A percentile compares a stretch with the other conserved stretches of the same genome.
Evolutionary conservation across 345 rosid species (phyloP).

Genomic region (Citrus glauca): DNA sequence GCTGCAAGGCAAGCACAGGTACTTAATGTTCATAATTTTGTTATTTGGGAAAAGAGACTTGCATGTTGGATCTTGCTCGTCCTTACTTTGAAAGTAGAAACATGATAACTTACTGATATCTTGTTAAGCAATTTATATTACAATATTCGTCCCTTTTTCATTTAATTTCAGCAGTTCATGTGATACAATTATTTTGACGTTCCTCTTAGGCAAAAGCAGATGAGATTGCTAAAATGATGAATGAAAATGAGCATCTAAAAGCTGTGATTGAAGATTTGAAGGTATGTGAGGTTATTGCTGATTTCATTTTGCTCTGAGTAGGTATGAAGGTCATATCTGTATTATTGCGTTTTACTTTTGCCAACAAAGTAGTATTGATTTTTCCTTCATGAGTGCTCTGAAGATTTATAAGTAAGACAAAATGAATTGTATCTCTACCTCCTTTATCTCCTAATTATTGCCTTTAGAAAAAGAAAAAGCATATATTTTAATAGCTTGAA

Average conservation of each 20-base stretch:
- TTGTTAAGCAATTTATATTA: neutral
- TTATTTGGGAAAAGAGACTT: neutral
- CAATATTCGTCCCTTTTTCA: neutral
- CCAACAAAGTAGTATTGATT: neutral
- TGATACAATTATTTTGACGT: conserved; percentile 3
- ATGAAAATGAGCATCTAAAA: conserved; percentile 94
- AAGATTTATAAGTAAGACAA: neutral
- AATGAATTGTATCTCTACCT: neutral
- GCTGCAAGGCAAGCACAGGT: conserved; percentile 99
- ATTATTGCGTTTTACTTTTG: neutral
- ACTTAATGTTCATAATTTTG: conserved; percentile 16
- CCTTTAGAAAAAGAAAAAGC: neutral
- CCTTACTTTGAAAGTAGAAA: neutral
- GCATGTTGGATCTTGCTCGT: neutral
- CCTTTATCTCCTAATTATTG: neutral
- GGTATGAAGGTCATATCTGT: neutral
- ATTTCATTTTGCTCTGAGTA: neutral
- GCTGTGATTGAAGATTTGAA: conserved; percentile 73
- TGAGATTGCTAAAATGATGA: conserved; percentile 92
- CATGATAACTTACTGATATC: neutral
- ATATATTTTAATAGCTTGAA: conserved; percentile 20
- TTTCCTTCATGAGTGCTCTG: neutral
- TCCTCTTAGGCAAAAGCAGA: conserved; percentile 92
- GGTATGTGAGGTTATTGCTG: conserved; percentile 43
- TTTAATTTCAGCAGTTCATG: conserved; percentile 13